A percentile compares a stretch with the other conserved stretches of the same genome.
phyloP scores from a whole-genome alignment of 2,329 filamentous ascomycete species.

The Macrophomina phaseolina region DNA sequence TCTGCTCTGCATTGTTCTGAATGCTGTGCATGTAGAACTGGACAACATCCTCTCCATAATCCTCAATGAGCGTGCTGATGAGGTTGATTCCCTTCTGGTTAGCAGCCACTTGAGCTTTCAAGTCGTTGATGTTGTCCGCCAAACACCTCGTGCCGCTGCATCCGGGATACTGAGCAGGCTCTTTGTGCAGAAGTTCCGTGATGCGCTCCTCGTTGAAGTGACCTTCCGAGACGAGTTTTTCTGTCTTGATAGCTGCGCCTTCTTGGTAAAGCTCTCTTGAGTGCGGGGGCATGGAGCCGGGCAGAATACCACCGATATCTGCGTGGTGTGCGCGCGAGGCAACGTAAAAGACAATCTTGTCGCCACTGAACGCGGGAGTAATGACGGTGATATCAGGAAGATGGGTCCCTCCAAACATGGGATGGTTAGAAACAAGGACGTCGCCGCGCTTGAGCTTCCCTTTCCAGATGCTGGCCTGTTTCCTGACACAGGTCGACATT shows the following conservation, averaged over 20 bases:
- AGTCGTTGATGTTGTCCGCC: slow-evolving; percentile 82
- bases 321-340: slow-evolving; percentile 82
- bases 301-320: slow-evolving; percentile 82
- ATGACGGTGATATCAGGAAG: slow-evolving; percentile 82
- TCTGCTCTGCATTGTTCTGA: slow-evolving; percentile 78
- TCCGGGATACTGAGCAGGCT: slow-evolving; percentile 75
- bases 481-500: slow-evolving; percentile 83
- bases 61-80: slow-evolving; percentile 74
- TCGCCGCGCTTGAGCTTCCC: slow-evolving; percentile 79
- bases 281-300: slow-evolving; percentile 82
- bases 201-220: slow-evolving; percentile 80
- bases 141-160: slow-evolving; percentile 81
- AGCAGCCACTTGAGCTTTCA: slow-evolving; percentile 85
- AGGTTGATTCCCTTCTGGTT: slow-evolving; percentile 85
- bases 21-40: slow-evolving; percentile 85
- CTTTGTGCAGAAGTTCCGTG: slow-evolving; percentile 71
- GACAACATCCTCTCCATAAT: slow-evolving; percentile 78
- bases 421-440: slow-evolving; percentile 83
- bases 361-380: slow-evolving; percentile 77
- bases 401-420: slow-evolving; percentile 83
- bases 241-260: slow-evolving; percentile 61
- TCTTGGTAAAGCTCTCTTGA: slow-evolving; percentile 66
- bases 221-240: slow-evolving; percentile 76
- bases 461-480: slow-evolving; percentile 80
- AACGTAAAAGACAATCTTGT: slow-evolving; percentile 81